phyloP scores from a whole-genome alignment of 1,284 basidiomycete species.

The Austropuccinia psidii region DNA sequence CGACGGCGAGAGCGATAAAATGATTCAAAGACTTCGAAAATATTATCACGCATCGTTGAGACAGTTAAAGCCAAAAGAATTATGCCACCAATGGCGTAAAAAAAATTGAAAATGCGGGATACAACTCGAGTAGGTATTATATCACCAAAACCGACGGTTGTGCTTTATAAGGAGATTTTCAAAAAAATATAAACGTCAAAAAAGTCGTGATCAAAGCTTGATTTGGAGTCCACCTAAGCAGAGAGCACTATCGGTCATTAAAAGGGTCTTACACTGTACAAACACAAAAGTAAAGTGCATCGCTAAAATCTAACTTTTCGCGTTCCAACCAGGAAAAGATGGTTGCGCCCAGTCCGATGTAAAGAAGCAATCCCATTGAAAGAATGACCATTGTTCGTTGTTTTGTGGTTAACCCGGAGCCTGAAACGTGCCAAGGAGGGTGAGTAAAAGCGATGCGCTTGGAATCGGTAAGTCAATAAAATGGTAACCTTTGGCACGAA shows the following conservation, averaged over 20 bases:
- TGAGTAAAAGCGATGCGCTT: not conserved
- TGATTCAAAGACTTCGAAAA: constrained; percentile 27
- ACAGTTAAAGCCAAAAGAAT: constrained; percentile 24
- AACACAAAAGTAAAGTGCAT: constrained; percentile 35
- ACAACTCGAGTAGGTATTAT: constrained; percentile 19
- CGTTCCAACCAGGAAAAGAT: constrained; percentile 8
- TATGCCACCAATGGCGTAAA: constrained; percentile 28
- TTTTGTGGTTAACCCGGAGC: constrained; percentile 34
- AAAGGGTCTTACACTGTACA: constrained; percentile 25
- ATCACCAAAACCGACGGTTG: constrained; percentile 36
- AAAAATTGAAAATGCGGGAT: constrained; percentile 24
- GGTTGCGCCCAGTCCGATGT: constrained; percentile 16
- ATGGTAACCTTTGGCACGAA: constrained; percentile 21
- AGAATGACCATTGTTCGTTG: constrained; percentile 30
- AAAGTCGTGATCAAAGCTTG: not conserved
- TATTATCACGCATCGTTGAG: constrained; percentile 19
- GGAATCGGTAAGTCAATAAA: not conserved
- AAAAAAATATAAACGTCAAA: not conserved
- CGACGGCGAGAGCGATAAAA: not conserved
- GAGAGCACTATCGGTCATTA: not conserved
- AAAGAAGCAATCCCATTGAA: constrained; percentile 17
- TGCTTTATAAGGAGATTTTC: not conserved
- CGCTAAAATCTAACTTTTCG: constrained; percentile 7
- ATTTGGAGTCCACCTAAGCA: not conserved
- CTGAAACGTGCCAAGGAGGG: too few species aligned